Evolutionary conservation across 805 yeast genomes (phyloP).

Genomic region (Sugiyamaella qingdaonensis): DNA sequence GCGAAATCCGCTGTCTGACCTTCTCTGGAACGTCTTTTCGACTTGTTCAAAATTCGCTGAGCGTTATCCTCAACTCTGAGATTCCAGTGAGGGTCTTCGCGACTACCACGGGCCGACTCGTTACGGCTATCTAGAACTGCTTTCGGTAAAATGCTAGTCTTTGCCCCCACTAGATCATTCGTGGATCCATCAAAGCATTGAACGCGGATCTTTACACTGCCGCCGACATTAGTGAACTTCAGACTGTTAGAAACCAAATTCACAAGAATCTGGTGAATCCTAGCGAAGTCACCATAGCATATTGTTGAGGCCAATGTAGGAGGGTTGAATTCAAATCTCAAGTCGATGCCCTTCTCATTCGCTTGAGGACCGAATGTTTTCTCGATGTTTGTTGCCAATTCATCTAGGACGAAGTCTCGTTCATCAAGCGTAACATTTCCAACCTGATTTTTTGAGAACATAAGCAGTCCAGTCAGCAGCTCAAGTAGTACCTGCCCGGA

Average conservation of each 20-base stretch:
- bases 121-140: neutral
- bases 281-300: constrained; percentile 77
- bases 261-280: constrained; percentile 86
- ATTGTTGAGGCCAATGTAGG: constrained; percentile 46
- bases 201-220: constrained; percentile 22
- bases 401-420: constrained; percentile 67
- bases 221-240: constrained; percentile 75
- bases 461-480: constrained; percentile 81
- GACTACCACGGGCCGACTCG: neutral
- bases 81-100: neutral
- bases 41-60: neutral
- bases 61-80: neutral
- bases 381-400: constrained; percentile 72
- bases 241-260: constrained; percentile 85
- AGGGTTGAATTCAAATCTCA: constrained; percentile 62
- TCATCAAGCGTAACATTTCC: constrained; percentile 80
- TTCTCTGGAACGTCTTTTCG: neutral
- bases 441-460: constrained; percentile 83
- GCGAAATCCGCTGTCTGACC: neutral
- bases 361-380: constrained; percentile 60
- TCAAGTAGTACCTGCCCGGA: constrained; percentile 86
- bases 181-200: neutral
- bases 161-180: neutral
- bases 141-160: neutral
- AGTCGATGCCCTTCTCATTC: constrained; percentile 62